Conservation (phyloP, 2,329 filamentous ascomycete species). For the Fusarium miscanthi region DNA sequence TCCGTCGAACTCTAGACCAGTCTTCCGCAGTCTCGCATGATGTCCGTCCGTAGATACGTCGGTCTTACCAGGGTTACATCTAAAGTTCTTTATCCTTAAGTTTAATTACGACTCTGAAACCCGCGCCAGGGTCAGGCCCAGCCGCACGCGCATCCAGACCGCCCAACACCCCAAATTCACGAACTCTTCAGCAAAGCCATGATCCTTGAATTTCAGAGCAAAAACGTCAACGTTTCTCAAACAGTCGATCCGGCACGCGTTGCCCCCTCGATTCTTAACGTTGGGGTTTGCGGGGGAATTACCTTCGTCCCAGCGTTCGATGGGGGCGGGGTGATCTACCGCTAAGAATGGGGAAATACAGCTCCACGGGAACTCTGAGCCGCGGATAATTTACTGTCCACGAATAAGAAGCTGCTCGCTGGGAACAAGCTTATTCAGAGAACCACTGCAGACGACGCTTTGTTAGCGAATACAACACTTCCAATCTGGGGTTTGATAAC, state of each 20-base stretch:
- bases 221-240: neutral
- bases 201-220: neutral
- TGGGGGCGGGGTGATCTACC: constrained; percentile 39
- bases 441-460: neutral
- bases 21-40: neutral
- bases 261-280: neutral
- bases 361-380: constrained; percentile 35
- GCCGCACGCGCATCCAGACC: constrained; percentile 1
- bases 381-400: constrained; percentile 20
- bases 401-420: neutral
- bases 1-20: neutral
- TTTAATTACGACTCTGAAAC: constrained; percentile 8
- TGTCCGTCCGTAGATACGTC: neutral
- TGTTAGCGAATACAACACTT: neutral
- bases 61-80: neutral
- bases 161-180: neutral
- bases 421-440: constrained; percentile 22
- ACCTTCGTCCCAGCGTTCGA: neutral
- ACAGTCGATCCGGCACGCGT: constrained; percentile 5
- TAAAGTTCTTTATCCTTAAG: neutral
- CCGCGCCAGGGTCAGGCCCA: neutral
- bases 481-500: neutral
- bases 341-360: constrained; percentile 36
- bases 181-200: neutral
- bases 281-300: constrained; percentile 33